Conservation (phyloP, 225 moss, liverwort and hornwort genomes). For the Marchantia paleacea region DNA sequence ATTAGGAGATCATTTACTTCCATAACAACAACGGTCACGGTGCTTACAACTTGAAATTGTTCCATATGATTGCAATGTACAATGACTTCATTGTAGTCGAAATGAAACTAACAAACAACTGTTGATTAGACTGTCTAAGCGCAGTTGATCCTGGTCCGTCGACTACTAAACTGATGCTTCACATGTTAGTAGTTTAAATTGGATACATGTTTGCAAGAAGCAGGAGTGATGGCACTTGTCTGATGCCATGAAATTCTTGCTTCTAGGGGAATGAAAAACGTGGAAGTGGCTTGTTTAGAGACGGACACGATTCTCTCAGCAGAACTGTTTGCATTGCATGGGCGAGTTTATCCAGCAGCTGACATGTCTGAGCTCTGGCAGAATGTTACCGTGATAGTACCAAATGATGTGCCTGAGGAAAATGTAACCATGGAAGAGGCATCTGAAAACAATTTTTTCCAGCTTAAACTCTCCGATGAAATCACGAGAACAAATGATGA, state of each 20-base stretch:
- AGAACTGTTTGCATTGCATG: background rate
- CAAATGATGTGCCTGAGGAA: background rate
- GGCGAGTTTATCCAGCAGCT: constrained; percentile 22
- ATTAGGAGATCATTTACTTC: no score
- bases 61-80: no score
- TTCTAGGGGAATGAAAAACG: constrained; percentile 5
- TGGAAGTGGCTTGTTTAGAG: constrained; percentile 16
- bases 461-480: background rate
- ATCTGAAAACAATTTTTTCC: no score
- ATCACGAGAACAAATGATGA: background rate
- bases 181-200: no score
- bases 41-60: no score
- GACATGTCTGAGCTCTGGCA: constrained; percentile 14
- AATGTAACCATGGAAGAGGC: background rate
- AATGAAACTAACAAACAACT: no score
- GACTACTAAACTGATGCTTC: no score
- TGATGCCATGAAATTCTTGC: background rate
- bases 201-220: no score
- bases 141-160: no score
- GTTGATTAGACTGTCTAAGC: no score
- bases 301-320: constrained; percentile 4
- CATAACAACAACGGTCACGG: no score
- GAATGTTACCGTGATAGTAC: constrained; percentile 8
- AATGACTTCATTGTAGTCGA: no score
- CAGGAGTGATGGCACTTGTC: background rate